phyloP scores from a whole-genome alignment of 2,329 filamentous ascomycete species.

The Parascedosporium putredinis region DNA sequence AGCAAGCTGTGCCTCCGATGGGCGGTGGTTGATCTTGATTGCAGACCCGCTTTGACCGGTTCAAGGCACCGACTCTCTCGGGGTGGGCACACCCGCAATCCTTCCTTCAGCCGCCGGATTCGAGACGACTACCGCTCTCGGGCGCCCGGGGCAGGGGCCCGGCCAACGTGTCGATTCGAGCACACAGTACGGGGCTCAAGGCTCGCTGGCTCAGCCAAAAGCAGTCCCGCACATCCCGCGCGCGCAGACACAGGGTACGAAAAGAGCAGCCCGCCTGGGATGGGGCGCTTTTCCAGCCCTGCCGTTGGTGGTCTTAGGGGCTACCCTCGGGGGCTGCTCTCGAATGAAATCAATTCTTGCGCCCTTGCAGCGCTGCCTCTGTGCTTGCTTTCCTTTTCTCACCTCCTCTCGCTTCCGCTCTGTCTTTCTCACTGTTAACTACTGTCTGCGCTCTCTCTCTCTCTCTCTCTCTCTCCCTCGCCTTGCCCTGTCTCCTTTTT shows the following conservation, averaged over 20 bases:
- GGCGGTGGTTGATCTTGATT: neutral
- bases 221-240: neutral
- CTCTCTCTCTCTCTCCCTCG: neutral
- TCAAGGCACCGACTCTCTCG: neutral
- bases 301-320: conserved; percentile 3
- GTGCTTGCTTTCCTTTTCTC: too few species aligned
- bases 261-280: neutral
- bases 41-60: conserved; percentile 1
- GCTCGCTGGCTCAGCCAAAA: neutral
- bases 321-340: neutral
- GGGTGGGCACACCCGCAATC: neutral
- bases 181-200: conserved; percentile 1
- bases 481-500: neutral
- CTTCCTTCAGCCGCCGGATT: neutral
- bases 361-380: too few species aligned
- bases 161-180: neutral
- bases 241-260: neutral
- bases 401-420: too few species aligned
- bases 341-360: conserved; percentile 4
- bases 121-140: neutral
- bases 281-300: conserved; percentile 6
- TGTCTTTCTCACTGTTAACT: too few species aligned
- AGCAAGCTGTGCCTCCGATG: neutral
- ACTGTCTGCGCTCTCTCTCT: too few species aligned
- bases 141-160: neutral